Base-by-base conservation (phyloP, 129 eudicot species). In the Mikania micrantha region DNA sequence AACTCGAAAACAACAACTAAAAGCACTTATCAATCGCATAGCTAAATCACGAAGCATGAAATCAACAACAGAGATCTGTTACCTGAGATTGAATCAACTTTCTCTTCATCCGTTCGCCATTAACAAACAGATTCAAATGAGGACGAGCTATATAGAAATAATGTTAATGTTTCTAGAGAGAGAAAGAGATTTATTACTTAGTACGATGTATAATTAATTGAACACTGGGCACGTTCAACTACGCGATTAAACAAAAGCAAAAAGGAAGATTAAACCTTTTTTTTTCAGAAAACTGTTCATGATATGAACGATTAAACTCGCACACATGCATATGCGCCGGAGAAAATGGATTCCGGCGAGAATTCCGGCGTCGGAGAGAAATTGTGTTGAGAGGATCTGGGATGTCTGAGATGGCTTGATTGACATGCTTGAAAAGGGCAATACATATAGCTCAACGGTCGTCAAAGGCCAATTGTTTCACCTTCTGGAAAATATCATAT, bases 11-110 rank as follows among this genome's bases (percentile, higher is more conserved):
- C 17, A 22, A 3, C 58, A 50, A 50, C 8, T 10, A 2, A 2
- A 21, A 38, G 13, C 9, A 22, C 38, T 20, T 31, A 45, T 35
- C 50, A 62, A 28, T 58, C 50, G 29, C 56, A 68, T 10, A 41
- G 16, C 47, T 12, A 12, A 11, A 11, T 11, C 47, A 41, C 2
- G 16, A 41, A 41, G 17, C 3, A 72, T 15, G 49, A 60, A 53
- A 53, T 24, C 34, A 54, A 54, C 9, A 54, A 54, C 61, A 12
- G 60, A 74, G 74, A 74, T 66, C 68, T 44, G 40, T 24, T 57
- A 74, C 71, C 78, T 74, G 24, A 74, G 9, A 52, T 29, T 24
- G 41, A 40, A 75, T 38, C 52, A 58, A 25, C 60, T 56, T 15
- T 39, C 8, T 38, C 66, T 73, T 74, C 36, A 64, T 2, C 1